Percentiles rank a stretch among this genome's conserved stretches.
These are phyloP conservation scores for thale cress (Arabidopsis thaliana) DNA, from an alignment of 345 rosid genomes.

Conservation along the genomic window TAIR10.1 NC_003076.8:691001-691500, in stretches of 20 bases:
- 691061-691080: neutral
- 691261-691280: constrained; percentile 77
- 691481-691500: constrained; percentile 74
- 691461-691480: constrained; percentile 60
- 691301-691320: constrained; percentile 55
- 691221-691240: constrained; percentile 28
- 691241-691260: constrained; percentile 79
- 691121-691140: neutral
- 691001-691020: neutral
- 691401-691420: constrained; percentile 62
- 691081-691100: constrained; percentile 1
- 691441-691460: constrained; percentile 53
- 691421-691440: constrained; percentile 57
- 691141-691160: neutral
- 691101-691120: neutral
- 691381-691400: constrained; percentile 67
- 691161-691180: constrained; percentile 16
- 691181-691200: constrained; percentile 8
- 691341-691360: constrained; percentile 55
- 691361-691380: constrained; percentile 70
- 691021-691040: neutral
- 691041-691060: constrained; percentile 34
- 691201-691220: neutral
- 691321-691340: constrained; percentile 59
- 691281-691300: constrained; percentile 89